Evolutionary conservation across 176 grass and related monocot species (phyloP), one percentile per base, ranked within the genome.

Genomic region (Aegilops speltoides): DNA sequence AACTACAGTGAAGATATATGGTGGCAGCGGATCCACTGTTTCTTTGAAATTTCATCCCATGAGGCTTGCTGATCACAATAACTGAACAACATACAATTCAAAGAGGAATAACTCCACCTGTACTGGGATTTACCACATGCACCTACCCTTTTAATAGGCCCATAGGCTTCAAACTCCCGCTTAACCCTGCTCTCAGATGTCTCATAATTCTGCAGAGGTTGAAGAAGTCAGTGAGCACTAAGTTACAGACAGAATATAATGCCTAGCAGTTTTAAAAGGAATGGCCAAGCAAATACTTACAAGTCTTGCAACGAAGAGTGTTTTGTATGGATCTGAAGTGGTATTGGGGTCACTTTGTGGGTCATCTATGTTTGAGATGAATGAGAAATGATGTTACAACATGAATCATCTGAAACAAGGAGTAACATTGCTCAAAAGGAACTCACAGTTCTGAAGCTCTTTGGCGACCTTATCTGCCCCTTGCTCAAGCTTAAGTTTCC

Each of bases 81-180:
- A 86, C 13, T 67, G 10, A 74, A 89, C 32, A 81, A 65, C 88
- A 93, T 91, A 93, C 81, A 54, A 6, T 54, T 54, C 91, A 87
- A 87, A 83, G 79, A 66, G 77, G 70, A 88, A 86, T 81, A 92
- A 86, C 74, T 87, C 86, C 69, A 87, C 87, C 89, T 91, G 82
- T 72, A 82, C 78, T 82, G 83, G 72, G 33, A 74, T 82, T 82
- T 79, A 33, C 80, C 85, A 70, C 28, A 26, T 82, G 81, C 41
- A 96, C 94, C 90, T 93, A 93, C 94, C 94, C 89, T 89, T 89
- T 96, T 96, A 83, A 93, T 90, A 80, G 94, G 89, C 23, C 94
- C 94, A 88, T 96, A 96, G 81, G 89, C 82, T 88, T 96, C 94
- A 86, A 96, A 96, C 54, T 96, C 91, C 82, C 85, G 84, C 88